Base-by-base conservation (phyloP, 257 asterid species). In the Nemophila menziesii region DNA sequence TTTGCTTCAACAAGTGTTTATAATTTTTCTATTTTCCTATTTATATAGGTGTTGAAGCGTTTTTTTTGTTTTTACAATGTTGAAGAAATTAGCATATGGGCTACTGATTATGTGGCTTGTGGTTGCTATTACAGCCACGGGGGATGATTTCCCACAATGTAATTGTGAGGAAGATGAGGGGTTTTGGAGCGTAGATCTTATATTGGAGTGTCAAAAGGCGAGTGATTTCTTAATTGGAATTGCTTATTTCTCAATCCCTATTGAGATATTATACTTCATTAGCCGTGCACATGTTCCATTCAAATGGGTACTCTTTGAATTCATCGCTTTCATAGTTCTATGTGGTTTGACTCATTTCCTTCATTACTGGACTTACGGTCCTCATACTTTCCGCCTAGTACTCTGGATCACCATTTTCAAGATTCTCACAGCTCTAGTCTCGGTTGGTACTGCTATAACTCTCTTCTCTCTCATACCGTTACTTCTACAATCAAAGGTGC, bases 271-370 rank as follows among this genome's bases (percentile, higher is more conserved):
- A 21, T 90, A 81, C 68, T 90, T 90, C 42, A 71, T 85, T 14
- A 81, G 89, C 66, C 81, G 84, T 69, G 70, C 94, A 7, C 73
- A 63, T 21, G 44, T 90, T 26, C 98, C 98, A 2, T 81, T 81
- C 52, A 90, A 85, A 74, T 81, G 89, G 98, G 96, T 90, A 51
- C 87, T 85, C 12, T 72, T 81, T 43, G 68, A 78, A 68, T 90
- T 90, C 71, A 78, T 78, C 14, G 75, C 83, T 9, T 90, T 90
- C 79, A 90, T 90, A 21, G 77, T 84, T 12, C 74, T 90, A 8
- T 90, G 96, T 52, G 98, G 98, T 4, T 78, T 90, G 95, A 90
- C 98, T 22, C 98, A 90, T 73, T 63, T 90, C 54, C 79, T 90
- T 13, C 84, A 73, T 46, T 85, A 79, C 42, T 84, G 95, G 96